Percentiles rank a stretch among this genome's conserved stretches.
These are phyloP conservation scores for Polyrhizophydium stewartii DNA, from an alignment of 371 early-diverging fungal genomes.

Conservation along the genomic window DNA sequence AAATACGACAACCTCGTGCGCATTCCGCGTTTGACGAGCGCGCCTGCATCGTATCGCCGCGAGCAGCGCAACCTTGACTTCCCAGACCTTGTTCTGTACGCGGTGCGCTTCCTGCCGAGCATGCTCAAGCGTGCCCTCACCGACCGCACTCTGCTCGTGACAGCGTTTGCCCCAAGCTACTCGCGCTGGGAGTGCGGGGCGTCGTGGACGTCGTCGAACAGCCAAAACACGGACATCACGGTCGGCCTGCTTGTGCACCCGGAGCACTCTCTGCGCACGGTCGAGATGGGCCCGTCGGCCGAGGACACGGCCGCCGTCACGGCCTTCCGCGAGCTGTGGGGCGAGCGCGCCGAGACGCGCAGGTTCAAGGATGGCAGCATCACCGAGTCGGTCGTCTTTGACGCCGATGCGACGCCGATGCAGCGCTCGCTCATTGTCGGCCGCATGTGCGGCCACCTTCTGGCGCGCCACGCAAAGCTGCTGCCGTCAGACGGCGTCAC, in stretches of 20 bases:
- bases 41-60: constrained; percentile 41
- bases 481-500: constrained; percentile 38
- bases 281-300: constrained; percentile 74
- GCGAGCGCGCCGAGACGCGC: constrained; percentile 73
- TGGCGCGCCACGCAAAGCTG: constrained; percentile 62
- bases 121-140: constrained; percentile 62
- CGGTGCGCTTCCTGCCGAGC: constrained; percentile 39
- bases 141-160: constrained; percentile 59
- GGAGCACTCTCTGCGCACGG: constrained; percentile 58
- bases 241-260: constrained; percentile 72
- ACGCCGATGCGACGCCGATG: constrained; percentile 60
- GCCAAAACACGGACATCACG: constrained; percentile 26
- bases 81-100: constrained; percentile 40
- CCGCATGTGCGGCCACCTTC: constrained; percentile 70
- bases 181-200: constrained; percentile 2
- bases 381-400: constrained; percentile 72
- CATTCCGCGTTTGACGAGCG: constrained; percentile 8
- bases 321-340: constrained; percentile 82
- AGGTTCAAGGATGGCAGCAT: constrained; percentile 88
- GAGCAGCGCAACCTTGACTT: constrained; percentile 51
- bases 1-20: constrained; percentile 62
- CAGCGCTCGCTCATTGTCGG: constrained; percentile 72
- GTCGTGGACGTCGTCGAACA: constrained; percentile 34
- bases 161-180: constrained; percentile 36
- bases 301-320: constrained; percentile 39